Percentiles rank a stretch among this genome's conserved stretches.
phyloP scores from a whole-genome alignment of 2,329 filamentous ascomycete genomes.

The Xylariaceae sp. region DNA sequence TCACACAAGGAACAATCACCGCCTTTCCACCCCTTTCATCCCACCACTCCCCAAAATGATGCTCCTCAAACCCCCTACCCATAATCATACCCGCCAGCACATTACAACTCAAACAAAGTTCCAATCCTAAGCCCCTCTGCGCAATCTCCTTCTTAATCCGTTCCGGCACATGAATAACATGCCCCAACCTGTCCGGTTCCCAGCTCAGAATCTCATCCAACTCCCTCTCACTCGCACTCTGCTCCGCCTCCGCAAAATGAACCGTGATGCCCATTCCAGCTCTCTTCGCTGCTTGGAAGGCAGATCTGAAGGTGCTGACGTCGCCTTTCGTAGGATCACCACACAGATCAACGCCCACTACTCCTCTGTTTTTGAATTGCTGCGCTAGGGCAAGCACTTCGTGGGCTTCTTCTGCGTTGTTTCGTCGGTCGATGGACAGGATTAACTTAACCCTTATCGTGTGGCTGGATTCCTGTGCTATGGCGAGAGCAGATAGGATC shows the following conservation, averaged over 20 bases:
- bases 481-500: slow-evolving; percentile 62
- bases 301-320: slow-evolving; percentile 57
- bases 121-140: slow-evolving; percentile 56
- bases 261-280: slow-evolving; percentile 63
- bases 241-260: slow-evolving; percentile 72
- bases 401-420: slow-evolving; percentile 56
- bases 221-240: slow-evolving; percentile 57
- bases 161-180: slow-evolving; percentile 73
- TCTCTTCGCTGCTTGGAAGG: slow-evolving; percentile 56
- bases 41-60: slow-evolving; percentile 77
- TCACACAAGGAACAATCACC: slow-evolving; percentile 66
- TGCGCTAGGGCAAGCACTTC: slow-evolving; percentile 63
- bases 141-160: slow-evolving; percentile 54
- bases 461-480: slow-evolving; percentile 26
- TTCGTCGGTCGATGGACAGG: slow-evolving; percentile 70
- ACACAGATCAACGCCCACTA: slow-evolving; percentile 77
- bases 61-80: slow-evolving; percentile 58
- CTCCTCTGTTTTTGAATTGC: slow-evolving; percentile 48
- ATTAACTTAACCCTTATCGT: slow-evolving; percentile 64
- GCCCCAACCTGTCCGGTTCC: slow-evolving; percentile 67
- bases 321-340: slow-evolving; percentile 68
- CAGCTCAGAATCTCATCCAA: slow-evolving; percentile 63
- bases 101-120: slow-evolving; percentile 79
- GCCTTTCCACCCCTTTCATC: slow-evolving; percentile 46
- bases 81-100: slow-evolving; percentile 71